phyloP scores from a whole-genome alignment of 257 asterid genomes.

The Solanum virginianum region DNA sequence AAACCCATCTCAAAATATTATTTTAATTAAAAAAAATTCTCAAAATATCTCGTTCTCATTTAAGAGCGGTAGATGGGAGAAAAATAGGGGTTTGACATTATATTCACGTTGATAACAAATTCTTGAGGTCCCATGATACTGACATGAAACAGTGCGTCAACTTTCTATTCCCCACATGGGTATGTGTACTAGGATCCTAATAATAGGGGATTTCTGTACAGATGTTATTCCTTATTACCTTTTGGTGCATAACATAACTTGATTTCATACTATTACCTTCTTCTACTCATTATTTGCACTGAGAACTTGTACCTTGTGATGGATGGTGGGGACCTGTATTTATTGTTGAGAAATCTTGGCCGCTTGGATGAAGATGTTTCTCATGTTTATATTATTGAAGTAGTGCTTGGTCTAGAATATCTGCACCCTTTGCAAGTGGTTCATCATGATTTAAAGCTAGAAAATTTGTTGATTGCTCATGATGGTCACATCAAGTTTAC shows the following conservation, averaged over 20 bases:
- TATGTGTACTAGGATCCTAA: no score
- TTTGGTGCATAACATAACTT: no score
- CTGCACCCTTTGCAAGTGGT: constrained; percentile 86
- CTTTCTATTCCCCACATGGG: no score
- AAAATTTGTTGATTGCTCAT: constrained; percentile 94
- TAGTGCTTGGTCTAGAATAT: constrained; percentile 97
- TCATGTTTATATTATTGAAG: constrained; percentile 95
- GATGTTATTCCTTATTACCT: no score
- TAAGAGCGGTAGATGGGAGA: no score
- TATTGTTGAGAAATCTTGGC: constrained; percentile 88
- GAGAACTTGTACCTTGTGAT: constrained; percentile 95
- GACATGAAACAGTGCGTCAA: no score
- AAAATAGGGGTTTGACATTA: no score
- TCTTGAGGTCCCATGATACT: no score
- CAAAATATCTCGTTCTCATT: no score
- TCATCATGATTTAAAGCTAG: constrained; percentile 97
- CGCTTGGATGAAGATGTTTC: constrained; percentile 97
- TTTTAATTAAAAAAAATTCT: no score
- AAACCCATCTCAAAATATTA: rapidly evolving
- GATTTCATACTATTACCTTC: constrained; percentile 8
- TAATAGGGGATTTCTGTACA: no score
- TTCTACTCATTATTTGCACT: constrained; percentile 95
- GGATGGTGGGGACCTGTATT: constrained; percentile 99
- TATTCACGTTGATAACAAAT: no score
- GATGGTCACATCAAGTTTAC: constrained; percentile 99